phyloP scores from a whole-genome alignment of 1,139 yeast species.

The Pneumocystis jirovecii region DNA sequence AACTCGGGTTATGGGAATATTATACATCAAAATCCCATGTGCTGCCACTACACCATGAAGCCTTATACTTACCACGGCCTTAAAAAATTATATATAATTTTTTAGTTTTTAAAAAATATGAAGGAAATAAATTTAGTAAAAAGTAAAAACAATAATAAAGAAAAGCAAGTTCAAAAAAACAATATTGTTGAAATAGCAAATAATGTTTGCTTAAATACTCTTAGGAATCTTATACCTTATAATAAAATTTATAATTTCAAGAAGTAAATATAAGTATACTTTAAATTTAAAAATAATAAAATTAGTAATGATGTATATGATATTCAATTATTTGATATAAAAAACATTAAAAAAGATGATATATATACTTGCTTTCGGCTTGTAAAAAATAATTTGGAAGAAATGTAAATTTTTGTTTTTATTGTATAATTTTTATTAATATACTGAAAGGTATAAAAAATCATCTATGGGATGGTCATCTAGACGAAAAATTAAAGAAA shows the following conservation, averaged over 20 bases:
- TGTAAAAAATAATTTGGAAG: background rate
- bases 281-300: background rate
- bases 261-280: background rate
- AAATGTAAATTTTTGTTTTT: background rate
- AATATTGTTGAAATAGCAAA: background rate
- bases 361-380: background rate
- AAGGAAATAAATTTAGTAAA: background rate
- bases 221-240: background rate
- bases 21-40: background rate
- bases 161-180: background rate
- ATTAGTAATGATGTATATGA: background rate
- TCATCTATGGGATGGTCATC: background rate
- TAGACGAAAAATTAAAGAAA: background rate
- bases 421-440: background rate
- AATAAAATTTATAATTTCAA: background rate
- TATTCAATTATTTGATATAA: background rate
- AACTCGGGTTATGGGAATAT: conserved; percentile 1
- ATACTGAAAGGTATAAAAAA: background rate
- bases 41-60: background rate
- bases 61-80: background rate
- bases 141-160: background rate
- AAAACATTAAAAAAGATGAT: background rate
- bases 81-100: background rate
- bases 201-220: background rate
- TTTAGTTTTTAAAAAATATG: background rate